Conservation (phyloP, 768 basidiomycete genomes). For the Suillus lakei region DNA sequence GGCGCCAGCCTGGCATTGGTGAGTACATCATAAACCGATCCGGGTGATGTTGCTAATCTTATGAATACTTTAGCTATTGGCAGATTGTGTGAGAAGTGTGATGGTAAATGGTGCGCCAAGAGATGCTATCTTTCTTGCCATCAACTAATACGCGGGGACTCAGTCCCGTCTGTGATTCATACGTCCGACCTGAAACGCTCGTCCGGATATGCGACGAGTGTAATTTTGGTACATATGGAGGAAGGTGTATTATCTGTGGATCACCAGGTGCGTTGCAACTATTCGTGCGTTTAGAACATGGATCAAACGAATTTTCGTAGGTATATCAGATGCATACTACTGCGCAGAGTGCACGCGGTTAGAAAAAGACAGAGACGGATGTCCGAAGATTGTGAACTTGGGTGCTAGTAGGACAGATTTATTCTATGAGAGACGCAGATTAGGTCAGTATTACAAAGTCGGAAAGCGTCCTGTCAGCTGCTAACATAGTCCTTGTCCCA, state of each 20-base stretch:
- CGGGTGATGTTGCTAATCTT: slow-evolving; percentile 15
- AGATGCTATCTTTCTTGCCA: not conserved
- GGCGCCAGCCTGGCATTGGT: slow-evolving; percentile 98
- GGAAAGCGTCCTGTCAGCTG: not conserved
- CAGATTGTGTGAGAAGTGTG: slow-evolving; percentile 97
- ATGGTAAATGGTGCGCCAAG: slow-evolving; percentile 91
- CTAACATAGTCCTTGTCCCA: not conserved
- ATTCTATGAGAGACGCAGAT: slow-evolving; percentile 87
- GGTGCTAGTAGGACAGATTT: slow-evolving; percentile 91
- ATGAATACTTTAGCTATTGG: slow-evolving; percentile 75
- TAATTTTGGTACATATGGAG: slow-evolving; percentile 98
- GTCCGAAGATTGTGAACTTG: slow-evolving; percentile 98
- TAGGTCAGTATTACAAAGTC: slow-evolving; percentile 53
- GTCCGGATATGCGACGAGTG: slow-evolving; percentile 99
- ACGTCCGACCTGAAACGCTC: slow-evolving; percentile 96
- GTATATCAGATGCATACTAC: slow-evolving; percentile 99
- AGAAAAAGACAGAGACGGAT: slow-evolving; percentile 97
- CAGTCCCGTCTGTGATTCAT: slow-evolving; percentile 98
- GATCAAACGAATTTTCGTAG: slow-evolving; percentile 42
- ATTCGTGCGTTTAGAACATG: not conserved
- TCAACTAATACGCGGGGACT: slow-evolving; percentile 1
- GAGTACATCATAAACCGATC: slow-evolving; percentile 27
- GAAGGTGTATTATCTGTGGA: slow-evolving; percentile 97
- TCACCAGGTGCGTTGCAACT: slow-evolving; percentile 71
- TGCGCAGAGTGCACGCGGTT: slow-evolving; percentile 97